Evolutionary conservation across 257 asterid genomes (phyloP), one percentile per base, ranked within the genome.

Genomic region (Scutellaria baicalensis): DNA sequence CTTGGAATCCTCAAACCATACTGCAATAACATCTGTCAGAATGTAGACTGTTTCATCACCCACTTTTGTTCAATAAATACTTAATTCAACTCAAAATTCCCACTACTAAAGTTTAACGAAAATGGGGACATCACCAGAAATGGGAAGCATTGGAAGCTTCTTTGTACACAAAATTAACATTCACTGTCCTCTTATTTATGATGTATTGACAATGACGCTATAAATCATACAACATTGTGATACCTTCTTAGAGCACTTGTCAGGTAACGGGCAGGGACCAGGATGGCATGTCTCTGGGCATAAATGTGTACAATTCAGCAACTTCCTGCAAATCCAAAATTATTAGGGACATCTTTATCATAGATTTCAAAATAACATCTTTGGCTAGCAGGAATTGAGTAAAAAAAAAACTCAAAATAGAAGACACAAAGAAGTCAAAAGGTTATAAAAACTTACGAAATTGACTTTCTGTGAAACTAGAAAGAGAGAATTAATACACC

Each of bases 221-320:
- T 7, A 50, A 33, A 57, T 7, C 17, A 56, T 14, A 71, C 17
- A 66, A 23, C 20, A 48, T 17, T 10, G 27, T 35, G 45, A 64
- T 81, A 93, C 98, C 98, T 93, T 93, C 82, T 93, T 93, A 66
- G 87, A 82, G 84, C 98, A 93, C 73, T 78, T 85, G 62, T 90
- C 94, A 27, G 97, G 94, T 42, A 71, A 85, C 48, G 92, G 89
- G 74, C 98, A 93, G 70, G 88, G 81, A 59, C 96, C 95, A 33
- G 95, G 95, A 87, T 93, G 98, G 56, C 98, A 93, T 11, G 65
- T 88, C 86, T 88, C 91, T 4, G 97, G 98, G 83, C 98, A 93
- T 48, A 93, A 83, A 84, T 93, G 98, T n/a, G 89, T 72, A 61
- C 98, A 93, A 71, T 81, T 81, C 6, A 84, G 95, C 66, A 93